A percentile compares a stretch with the other conserved stretches of the same genome.
phyloP scores from a whole-genome alignment of 805 yeast species.

The Ogataea sp. region DNA sequence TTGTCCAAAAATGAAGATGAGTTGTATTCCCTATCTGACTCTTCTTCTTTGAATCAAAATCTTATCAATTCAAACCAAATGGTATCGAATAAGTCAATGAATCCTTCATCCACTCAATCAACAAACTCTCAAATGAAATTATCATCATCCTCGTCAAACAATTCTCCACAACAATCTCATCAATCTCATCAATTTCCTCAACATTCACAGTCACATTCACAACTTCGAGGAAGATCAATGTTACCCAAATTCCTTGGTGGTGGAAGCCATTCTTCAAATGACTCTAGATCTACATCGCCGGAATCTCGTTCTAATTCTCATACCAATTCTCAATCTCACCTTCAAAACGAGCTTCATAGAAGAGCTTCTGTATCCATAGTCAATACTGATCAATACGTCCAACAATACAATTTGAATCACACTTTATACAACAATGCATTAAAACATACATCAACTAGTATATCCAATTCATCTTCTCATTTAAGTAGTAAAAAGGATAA shows the following conservation, averaged over 20 bases:
- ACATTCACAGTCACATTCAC: neutral
- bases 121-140: neutral
- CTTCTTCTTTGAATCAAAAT: neutral
- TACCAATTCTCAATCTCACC: constrained; percentile 13
- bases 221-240: constrained; percentile 13
- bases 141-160: neutral
- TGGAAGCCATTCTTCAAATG: neutral
- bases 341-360: constrained; percentile 10
- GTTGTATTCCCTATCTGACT: neutral
- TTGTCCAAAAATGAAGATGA: constrained; percentile 10
- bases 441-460: constrained; percentile 20
- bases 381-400: constrained; percentile 9
- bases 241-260: constrained; percentile 10
- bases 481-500: neutral
- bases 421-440: constrained; percentile 7
- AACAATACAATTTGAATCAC: too few species aligned
- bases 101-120: too few species aligned
- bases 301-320: constrained; percentile 12
- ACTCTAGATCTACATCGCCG: constrained; percentile 9
- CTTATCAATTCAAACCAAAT: neutral
- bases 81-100: too few species aligned
- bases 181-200: neutral
- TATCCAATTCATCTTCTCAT: constrained; percentile 5
- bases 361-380: constrained; percentile 16
- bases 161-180: neutral